These are phyloP conservation scores for Litsea cubeba DNA, from an alignment of 164 flowering plant species.

Conservation along the genomic window DNA sequence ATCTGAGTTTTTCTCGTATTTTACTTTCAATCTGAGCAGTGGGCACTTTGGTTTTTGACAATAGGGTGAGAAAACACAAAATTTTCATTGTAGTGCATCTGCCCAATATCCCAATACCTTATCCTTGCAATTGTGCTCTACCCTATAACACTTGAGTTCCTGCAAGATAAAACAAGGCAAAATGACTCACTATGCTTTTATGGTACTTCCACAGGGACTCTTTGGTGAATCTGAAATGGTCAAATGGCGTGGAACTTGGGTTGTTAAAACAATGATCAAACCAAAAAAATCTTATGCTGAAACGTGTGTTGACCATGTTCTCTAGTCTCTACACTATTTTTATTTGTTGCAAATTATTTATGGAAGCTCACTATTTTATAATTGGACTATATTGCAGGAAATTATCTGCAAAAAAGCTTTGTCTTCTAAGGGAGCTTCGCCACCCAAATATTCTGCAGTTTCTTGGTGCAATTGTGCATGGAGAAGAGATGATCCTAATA, in stretches of 20 bases:
- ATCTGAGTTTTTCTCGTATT: no score
- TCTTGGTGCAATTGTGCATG: slow-evolving; percentile 49
- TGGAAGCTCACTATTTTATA: background rate
- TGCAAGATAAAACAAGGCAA: no score
- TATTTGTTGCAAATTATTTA: no score
- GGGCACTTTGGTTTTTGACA: no score
- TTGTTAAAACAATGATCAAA: slow-evolving; percentile 45
- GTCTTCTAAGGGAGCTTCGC: slow-evolving; percentile 41
- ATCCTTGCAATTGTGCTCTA: background rate
- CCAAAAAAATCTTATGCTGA: slow-evolving; percentile 31
- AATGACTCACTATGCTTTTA: background rate
- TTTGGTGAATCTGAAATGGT: slow-evolving; percentile 50
- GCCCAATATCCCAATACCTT: background rate
- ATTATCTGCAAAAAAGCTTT: slow-evolving; percentile 43
- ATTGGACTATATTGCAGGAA: slow-evolving; percentile 27
- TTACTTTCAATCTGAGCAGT: no score
- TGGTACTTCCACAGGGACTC: slow-evolving; percentile 5
- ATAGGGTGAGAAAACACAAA: no score
- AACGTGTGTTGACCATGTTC: slow-evolving; percentile 21
- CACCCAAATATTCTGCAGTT: slow-evolving; percentile 71
- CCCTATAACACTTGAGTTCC: no score
- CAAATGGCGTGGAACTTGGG: slow-evolving; percentile 71
- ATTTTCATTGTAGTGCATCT: no score
- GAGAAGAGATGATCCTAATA: slow-evolving; percentile 50
- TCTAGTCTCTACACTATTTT: background rate